Evolutionary conservation across 345 rosid genomes (phyloP).

Genomic region (Citrus reticulata): DNA sequence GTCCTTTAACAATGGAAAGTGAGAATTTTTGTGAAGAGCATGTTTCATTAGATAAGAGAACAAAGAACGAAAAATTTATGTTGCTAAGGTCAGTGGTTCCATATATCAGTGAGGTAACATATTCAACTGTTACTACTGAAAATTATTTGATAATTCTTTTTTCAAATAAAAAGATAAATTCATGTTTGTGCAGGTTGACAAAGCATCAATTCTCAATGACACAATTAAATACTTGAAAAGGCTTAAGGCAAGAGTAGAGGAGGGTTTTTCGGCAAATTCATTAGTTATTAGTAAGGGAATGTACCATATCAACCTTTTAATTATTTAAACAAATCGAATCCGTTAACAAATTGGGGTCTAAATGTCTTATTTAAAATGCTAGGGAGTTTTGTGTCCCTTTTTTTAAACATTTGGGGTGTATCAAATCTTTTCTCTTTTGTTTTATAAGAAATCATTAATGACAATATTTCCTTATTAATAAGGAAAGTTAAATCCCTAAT

Average conservation of each 20-base stretch:
- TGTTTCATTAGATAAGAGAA: slow-evolving; percentile 26
- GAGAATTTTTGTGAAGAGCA: slow-evolving; percentile 12
- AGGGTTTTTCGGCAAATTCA: neutral
- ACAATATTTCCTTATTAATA: too few relatives aligned
- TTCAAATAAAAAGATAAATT: neutral
- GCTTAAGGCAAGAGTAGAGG: slow-evolving; percentile 75
- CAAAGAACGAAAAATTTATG: slow-evolving; percentile 51
- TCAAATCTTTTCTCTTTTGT: too few relatives aligned
- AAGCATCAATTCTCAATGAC: slow-evolving; percentile 55
- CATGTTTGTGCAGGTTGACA: slow-evolving; percentile 44
- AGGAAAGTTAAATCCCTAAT: too few relatives aligned
- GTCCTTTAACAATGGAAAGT: slow-evolving; percentile 2
- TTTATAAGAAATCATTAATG: too few relatives aligned
- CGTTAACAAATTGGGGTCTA: too few relatives aligned
- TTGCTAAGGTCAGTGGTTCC: slow-evolving; percentile 60
- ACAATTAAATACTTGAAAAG: slow-evolving; percentile 61
- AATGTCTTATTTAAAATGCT: too few relatives aligned
- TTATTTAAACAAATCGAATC: too few relatives aligned
- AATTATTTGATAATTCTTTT: neutral
- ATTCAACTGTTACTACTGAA: neutral
- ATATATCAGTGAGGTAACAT: slow-evolving; percentile 52
- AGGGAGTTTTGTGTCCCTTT: too few relatives aligned
- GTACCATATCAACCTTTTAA: too few relatives aligned
- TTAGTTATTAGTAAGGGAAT: too few relatives aligned
- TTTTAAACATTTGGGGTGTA: too few relatives aligned